phyloP scores from a whole-genome alignment of 2,329 filamentous ascomycete species.

The Emydomyces testavorans region DNA sequence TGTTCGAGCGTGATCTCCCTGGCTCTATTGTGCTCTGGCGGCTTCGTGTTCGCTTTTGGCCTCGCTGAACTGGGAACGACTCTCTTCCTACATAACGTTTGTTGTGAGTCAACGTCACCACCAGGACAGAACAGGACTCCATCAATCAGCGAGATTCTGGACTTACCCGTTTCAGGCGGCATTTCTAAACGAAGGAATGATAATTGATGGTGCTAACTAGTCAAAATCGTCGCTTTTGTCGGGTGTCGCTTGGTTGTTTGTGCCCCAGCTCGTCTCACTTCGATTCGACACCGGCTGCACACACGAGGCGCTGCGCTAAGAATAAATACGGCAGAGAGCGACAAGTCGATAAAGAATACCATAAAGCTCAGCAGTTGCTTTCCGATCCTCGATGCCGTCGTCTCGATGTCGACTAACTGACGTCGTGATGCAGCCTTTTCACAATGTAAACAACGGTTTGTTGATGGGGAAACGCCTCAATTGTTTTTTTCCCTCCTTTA shows the following conservation, averaged over 20 bases:
- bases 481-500: slow-evolving; percentile 11
- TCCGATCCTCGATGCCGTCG: slow-evolving; percentile 9
- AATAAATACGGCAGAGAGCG: slow-evolving; percentile 12
- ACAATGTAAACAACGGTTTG: slow-evolving; percentile 17
- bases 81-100: slow-evolving; percentile 9
- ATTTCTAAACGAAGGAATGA: slow-evolving; percentile 17
- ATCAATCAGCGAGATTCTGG: background rate
- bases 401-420: slow-evolving; percentile 7
- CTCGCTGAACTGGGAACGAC: slow-evolving; percentile 26
- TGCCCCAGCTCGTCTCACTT: background rate
- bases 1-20: slow-evolving; percentile 33
- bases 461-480: slow-evolving; percentile 18
- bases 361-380: slow-evolving; percentile 4
- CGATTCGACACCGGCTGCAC: slow-evolving; percentile 7
- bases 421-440: slow-evolving; percentile 12
- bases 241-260: background rate
- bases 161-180: slow-evolving; percentile 27
- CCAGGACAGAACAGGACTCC: background rate
- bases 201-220: background rate
- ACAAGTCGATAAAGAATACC: slow-evolving; percentile 10
- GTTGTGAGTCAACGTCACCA: slow-evolving; percentile 1
- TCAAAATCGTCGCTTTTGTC: background rate
- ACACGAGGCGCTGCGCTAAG: slow-evolving; percentile 8
- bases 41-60: slow-evolving; percentile 30
- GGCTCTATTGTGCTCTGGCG: slow-evolving; percentile 34